Base-by-base conservation (phyloP, 805 yeast species). In the Ogataea degrootiae region DNA sequence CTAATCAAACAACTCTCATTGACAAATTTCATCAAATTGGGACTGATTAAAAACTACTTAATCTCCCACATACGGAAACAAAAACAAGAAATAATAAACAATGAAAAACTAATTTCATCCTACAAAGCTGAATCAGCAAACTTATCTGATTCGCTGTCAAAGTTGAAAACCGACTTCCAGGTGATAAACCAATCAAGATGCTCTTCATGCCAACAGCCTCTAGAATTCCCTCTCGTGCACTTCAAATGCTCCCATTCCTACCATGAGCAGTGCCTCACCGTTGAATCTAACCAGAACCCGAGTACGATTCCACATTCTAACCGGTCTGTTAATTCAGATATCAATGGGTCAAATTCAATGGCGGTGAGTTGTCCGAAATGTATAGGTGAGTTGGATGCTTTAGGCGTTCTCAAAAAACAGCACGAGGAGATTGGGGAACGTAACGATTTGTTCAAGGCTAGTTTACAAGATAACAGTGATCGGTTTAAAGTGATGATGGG, bases 171-270 rank as follows among this genome's bases (percentile, higher is more conserved):
- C 46, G 61, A 69, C 55, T 82, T 76, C 8, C 74, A 66, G 54
- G 75, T 83, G 5, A 67, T 84, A 3, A 88, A 83, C 56, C 77
- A 79, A 51, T 74, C 81, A 26, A 72, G 71, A 35, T 91, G 97
- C 59, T 69, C 79, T 14, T 73, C 79, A 16, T 91, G 97, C 61
- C 71, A 76, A 9, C 69, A 75, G 39, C 74, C 77, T 12, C 67
- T 92, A 19, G 95, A 87, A 49, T 73, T 83, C 38, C 97, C 98
- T 0, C 76, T 84, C 2, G 78, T 87, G 0, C 95, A 87, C 57
- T 94, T 92, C 70, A 78, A 81, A 53, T 94, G 99, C 68, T 75
- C 76, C 31, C 99, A 94, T 59, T 80, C 94, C 3, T 90, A 80
- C 60, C 98, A 94, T 60, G 87, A 85, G 55, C 72, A 85, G 39